A percentile compares a stretch with the other conserved stretches of the same genome.
Evolutionary conservation across 192 early-diverging fungal species (phyloP).

Genomic region (Podila minutissima): DNA sequence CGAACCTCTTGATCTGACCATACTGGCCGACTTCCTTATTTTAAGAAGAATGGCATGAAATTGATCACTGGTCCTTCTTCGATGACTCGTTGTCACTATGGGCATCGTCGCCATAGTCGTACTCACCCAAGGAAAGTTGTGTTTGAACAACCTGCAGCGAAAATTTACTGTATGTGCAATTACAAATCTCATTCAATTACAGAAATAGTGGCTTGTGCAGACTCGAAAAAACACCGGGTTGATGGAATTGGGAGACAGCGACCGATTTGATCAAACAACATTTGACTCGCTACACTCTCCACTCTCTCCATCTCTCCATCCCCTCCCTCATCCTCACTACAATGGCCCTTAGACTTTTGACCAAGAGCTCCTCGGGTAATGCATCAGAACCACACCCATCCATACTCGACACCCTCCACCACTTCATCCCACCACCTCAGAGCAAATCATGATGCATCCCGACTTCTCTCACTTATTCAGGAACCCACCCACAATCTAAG

Average conservation of each 20-base stretch:
- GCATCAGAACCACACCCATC: not conserved
- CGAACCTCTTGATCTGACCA: no score
- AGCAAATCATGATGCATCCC: not conserved
- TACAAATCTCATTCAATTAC: no score
- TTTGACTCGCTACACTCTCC: conserved; percentile 12
- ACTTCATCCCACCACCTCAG: not conserved
- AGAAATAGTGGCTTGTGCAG: not conserved
- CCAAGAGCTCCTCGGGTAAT: conserved; percentile 56
- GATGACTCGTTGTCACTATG: no score
- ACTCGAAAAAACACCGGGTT: no score
- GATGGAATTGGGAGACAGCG: not conserved
- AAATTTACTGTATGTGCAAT: no score
- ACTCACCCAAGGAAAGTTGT: no score
- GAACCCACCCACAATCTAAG: no score
- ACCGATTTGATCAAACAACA: not conserved
- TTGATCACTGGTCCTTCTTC: no score
- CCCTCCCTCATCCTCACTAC: conserved; percentile 16
- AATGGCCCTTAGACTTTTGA: conserved; percentile 55
- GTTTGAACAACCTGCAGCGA: no score
- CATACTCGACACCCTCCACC: not conserved
- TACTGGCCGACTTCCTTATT: no score
- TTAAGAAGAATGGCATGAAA: no score
- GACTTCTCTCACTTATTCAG: not conserved
- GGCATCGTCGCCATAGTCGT: no score
- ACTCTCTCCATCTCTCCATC: conserved; percentile 17